These are phyloP conservation scores for Apiospora kogelbergensis DNA, from an alignment of 2,329 filamentous ascomycete species.

Conservation along the genomic window DNA sequence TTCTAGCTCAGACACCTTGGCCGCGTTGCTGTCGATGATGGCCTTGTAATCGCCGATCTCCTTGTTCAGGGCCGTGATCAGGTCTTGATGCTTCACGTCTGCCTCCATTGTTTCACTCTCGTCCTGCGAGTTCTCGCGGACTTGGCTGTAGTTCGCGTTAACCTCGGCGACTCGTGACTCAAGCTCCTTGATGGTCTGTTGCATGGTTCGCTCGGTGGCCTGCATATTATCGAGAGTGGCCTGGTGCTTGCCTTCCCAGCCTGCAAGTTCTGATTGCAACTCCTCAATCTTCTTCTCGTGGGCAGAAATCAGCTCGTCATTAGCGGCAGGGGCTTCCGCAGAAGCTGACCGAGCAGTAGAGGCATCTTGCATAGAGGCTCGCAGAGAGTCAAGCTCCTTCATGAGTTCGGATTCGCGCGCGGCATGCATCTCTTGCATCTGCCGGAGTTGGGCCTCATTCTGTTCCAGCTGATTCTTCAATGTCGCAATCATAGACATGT, in stretches of 20 bases:
- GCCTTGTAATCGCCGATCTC: constrained; percentile 82
- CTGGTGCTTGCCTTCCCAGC: constrained; percentile 77
- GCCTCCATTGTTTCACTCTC: constrained; percentile 48
- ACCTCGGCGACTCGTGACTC: constrained; percentile 60
- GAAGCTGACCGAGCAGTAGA: constrained; percentile 17
- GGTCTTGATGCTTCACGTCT: constrained; percentile 56
- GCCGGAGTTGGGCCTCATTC: constrained; percentile 77
- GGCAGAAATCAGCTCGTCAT: constrained; percentile 34
- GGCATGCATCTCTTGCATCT: constrained; percentile 72
- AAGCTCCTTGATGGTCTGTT: constrained; percentile 70
- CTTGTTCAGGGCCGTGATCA: constrained; percentile 62
- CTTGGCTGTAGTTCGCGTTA: constrained; percentile 48
- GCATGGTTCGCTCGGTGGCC: constrained; percentile 70
- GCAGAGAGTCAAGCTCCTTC: constrained; percentile 69
- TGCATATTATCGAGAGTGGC: constrained; percentile 69
- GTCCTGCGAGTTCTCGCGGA: constrained; percentile 40
- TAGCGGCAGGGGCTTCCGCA: constrained; percentile 15
- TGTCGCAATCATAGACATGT: constrained; percentile 85
- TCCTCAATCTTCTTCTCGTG: constrained; percentile 61
- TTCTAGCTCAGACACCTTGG: constrained; percentile 74
- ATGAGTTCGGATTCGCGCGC: constrained; percentile 73
- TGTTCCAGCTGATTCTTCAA: constrained; percentile 86
- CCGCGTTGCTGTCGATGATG: constrained; percentile 66
- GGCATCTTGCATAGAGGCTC: constrained; percentile 48
- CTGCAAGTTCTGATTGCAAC: constrained; percentile 69